phyloP scores from a whole-genome alignment of 371 early-diverging fungal genomes.

The Fennellomyces sp. region DNA sequence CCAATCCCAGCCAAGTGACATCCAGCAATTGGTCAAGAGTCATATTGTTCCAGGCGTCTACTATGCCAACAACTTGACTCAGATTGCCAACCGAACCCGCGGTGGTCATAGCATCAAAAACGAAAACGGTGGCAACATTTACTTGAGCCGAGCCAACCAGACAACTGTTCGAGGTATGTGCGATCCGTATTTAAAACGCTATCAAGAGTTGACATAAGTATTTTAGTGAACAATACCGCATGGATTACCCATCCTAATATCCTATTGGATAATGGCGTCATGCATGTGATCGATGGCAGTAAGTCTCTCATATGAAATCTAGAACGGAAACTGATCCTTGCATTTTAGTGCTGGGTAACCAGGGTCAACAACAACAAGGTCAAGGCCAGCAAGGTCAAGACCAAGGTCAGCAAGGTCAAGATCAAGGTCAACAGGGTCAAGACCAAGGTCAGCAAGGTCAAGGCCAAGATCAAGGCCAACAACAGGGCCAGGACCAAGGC shows the following conservation, averaged over 20 bases:
- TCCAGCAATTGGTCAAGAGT: constrained; percentile 18
- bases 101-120: constrained; percentile 11
- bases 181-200: not conserved
- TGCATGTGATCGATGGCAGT: constrained; percentile 46
- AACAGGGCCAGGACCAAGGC: no score
- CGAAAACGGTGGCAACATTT: constrained; percentile 9
- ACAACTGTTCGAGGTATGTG: constrained; percentile 6
- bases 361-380: constrained; percentile 1
- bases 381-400: constrained; percentile 1
- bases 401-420: not conserved
- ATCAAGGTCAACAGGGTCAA: constrained; percentile 1
- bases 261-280: constrained; percentile 48
- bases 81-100: constrained; percentile 12
- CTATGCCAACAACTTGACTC: constrained; percentile 38
- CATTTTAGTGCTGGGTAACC: not conserved
- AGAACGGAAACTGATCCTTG: not conserved
- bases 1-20: not conserved
- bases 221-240: constrained; percentile 36
- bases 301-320: not conserved
- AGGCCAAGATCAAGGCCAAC: no score
- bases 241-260: constrained; percentile 35
- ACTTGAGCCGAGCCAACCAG: constrained; percentile 3
- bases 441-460: not conserved
- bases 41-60: constrained; percentile 46
- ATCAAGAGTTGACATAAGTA: no score